Evolutionary conservation across 768 basidiomycete species (phyloP), one percentile per base, ranked within the genome.

Genomic region (Naganishia vishniacii): DNA sequence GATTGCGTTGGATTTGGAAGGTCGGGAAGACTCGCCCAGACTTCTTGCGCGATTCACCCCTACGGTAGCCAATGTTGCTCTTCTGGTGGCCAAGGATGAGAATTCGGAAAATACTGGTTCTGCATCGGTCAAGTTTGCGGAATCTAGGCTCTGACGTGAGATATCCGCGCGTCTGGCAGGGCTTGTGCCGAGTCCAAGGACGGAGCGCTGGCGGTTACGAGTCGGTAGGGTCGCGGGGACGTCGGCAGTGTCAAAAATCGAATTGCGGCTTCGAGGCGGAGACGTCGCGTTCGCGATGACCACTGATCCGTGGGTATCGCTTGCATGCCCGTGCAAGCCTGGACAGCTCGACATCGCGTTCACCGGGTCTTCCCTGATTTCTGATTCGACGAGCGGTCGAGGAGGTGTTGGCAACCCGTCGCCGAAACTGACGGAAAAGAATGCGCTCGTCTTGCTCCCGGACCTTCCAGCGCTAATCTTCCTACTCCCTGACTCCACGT

Each of bases 371-470:
- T 18, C 20, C 12, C 66, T 59, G 9, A 63, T 48, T 7, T 31
- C 59, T 4, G 41, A 42, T 15, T 18, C 48, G 11, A 23, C 26
- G 1, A 77, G 65, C 8, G 75, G 70, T 66, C 70, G 66, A 8
- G 75, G 75, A 0, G 75, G 75, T 5, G 66, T 61, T 18, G 75
- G 75, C 12, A 77, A 47, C 6, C 48, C 45, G 16, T 71, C 67
- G 28, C 59, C 66, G 26, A 56, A 61, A 15, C 59, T 61, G 0
- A 72, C 65, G 13, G 70, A 64, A 61, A 77, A 77, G 70, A 77
- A 77, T 3, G 74, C 62, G 48, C 74, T 72, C 5, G 70, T 77
- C 44, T 70, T 72, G n/a, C 69, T 71, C 25, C 65, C 62, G 4
- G 56, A 7, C n/a, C n/a, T 47, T 37, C 15, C 8, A 7, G 8